phyloP scores from a whole-genome alignment of 495 filamentous ascomycete genomes.

The Neurospora terricola region DNA sequence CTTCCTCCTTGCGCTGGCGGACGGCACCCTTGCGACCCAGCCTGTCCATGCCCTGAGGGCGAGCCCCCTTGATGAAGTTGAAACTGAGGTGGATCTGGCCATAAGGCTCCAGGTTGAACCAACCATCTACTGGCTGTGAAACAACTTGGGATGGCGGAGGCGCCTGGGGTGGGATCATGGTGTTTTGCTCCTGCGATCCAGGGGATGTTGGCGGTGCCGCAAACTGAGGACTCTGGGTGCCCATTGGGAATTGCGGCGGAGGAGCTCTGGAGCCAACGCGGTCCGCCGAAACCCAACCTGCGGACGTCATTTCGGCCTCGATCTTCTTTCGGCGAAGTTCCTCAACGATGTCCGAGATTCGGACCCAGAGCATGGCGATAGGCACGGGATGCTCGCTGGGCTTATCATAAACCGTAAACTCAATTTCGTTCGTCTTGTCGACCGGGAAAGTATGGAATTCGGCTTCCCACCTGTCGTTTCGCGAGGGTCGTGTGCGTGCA shows the following conservation, averaged over 20 bases:
- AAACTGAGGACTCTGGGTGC: slow-evolving; percentile 36
- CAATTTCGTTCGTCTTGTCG: slow-evolving; percentile 97
- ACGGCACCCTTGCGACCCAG: slow-evolving; percentile 93
- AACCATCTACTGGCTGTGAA: slow-evolving; percentile 75
- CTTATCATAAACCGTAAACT: slow-evolving; percentile 96
- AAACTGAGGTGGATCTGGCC: slow-evolving; percentile 76
- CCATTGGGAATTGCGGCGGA: slow-evolving; percentile 46
- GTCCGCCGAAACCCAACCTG: slow-evolving; percentile 95
- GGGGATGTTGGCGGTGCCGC: slow-evolving; percentile 26
- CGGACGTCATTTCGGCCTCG: slow-evolving; percentile 80
- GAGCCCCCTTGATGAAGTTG: slow-evolving; percentile 65
- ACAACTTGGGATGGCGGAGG: slow-evolving; percentile 31
- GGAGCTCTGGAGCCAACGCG: slow-evolving; percentile 58
- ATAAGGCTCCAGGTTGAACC: slow-evolving; percentile 94
- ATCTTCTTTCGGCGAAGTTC: slow-evolving; percentile 97
- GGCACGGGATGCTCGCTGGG: slow-evolving; percentile 79
- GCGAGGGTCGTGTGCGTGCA: slow-evolving; percentile 75
- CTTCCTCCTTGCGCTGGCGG: slow-evolving; percentile 90
- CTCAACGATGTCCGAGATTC: slow-evolving; percentile 94
- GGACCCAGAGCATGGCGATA: slow-evolving; percentile 91
- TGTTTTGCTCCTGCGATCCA: slow-evolving; percentile 10
- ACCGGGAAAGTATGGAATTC: slow-evolving; percentile 86
- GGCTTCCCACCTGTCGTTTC: slow-evolving; percentile 83
- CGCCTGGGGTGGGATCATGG: slow-evolving; percentile 9
- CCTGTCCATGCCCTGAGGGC: slow-evolving; percentile 61